Percentiles rank a stretch among this genome's conserved stretches.
Evolutionary conservation across 768 basidiomycete species (phyloP).

Genomic region (Pholiota conissans): DNA sequence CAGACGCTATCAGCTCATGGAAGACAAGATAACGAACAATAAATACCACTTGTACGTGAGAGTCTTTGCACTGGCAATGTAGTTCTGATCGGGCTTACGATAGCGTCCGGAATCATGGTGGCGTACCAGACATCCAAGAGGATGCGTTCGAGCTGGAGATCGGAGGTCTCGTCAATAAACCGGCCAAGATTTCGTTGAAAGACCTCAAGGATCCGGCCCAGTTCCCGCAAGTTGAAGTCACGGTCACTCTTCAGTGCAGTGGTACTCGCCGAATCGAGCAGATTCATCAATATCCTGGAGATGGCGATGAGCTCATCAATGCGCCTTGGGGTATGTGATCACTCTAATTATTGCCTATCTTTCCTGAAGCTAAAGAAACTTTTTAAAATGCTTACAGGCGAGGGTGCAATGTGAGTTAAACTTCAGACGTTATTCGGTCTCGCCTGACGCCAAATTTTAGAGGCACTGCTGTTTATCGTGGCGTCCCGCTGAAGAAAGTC

Average conservation of each 20-base stretch:
- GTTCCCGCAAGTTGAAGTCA: conserved; percentile 12
- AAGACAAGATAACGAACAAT: conserved; percentile 7
- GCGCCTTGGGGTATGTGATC: conserved; percentile 12
- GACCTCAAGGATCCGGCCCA: conserved; percentile 12
- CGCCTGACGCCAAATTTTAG: background rate
- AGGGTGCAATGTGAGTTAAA: conserved; percentile 12
- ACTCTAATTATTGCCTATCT: background rate
- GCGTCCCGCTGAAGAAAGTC: conserved; percentile 16
- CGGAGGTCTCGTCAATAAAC: conserved; percentile 15
- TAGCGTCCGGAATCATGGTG: conserved; percentile 16
- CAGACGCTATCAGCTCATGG: conserved; percentile 7
- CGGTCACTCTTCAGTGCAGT: conserved; percentile 15
- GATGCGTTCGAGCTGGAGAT: conserved; percentile 15
- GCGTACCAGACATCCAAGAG: conserved; percentile 12
- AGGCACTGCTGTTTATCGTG: conserved; percentile 15
- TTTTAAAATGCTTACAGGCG: background rate
- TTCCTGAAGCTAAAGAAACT: no score
- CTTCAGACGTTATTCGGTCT: background rate
- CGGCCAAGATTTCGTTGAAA: conserved; percentile 11
- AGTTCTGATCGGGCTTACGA: background rate
- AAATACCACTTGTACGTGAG: conserved; percentile 8
- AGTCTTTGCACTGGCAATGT: background rate
- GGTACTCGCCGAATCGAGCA: conserved; percentile 18
- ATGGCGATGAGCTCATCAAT: conserved; percentile 17
- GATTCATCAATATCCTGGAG: conserved; percentile 14